These are phyloP conservation scores for Clathrus columnatus DNA, from an alignment of 768 basidiomycete species.

Conservation along the genomic window DNA sequence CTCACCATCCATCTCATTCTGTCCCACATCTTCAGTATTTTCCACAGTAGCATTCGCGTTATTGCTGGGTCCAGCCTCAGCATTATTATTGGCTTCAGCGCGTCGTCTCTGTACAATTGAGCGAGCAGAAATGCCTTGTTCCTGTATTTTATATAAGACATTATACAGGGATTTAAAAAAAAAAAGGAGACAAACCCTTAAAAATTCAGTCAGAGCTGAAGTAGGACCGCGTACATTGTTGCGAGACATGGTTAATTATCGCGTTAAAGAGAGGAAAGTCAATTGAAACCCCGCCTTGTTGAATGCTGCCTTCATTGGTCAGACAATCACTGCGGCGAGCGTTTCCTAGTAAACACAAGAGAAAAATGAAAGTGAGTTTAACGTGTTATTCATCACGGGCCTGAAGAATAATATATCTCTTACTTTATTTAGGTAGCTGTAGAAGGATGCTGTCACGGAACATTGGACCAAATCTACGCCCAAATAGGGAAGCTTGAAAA, in stretches of 20 bases:
- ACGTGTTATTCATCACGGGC: too few relatives aligned
- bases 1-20: constrained; percentile 7
- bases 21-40: constrained; percentile 14
- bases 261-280: background rate
- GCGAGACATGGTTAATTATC: constrained; percentile 14
- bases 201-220: constrained; percentile 75
- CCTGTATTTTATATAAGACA: constrained; percentile 22
- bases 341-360: too few relatives aligned
- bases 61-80: constrained; percentile 12
- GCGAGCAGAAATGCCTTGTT: constrained; percentile 42
- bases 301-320: too few relatives aligned
- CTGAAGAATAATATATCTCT: background rate
- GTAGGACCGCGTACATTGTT: constrained; percentile 74
- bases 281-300: background rate
- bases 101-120: constrained; percentile 5
- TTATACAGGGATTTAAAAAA: background rate
- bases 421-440: constrained; percentile 67
- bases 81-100: constrained; percentile 5
- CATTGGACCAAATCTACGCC: constrained; percentile 79
- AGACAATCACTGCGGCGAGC: too few relatives aligned
- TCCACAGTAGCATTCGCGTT: background rate
- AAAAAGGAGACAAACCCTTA: constrained; percentile 41
- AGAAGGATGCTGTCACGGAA: constrained; percentile 93
- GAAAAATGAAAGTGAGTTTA: background rate
- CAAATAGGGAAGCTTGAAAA: constrained; percentile 57